Conservation (phyloP, 495 filamentous ascomycete species). For the Aspergillus haitiensis region DNA sequence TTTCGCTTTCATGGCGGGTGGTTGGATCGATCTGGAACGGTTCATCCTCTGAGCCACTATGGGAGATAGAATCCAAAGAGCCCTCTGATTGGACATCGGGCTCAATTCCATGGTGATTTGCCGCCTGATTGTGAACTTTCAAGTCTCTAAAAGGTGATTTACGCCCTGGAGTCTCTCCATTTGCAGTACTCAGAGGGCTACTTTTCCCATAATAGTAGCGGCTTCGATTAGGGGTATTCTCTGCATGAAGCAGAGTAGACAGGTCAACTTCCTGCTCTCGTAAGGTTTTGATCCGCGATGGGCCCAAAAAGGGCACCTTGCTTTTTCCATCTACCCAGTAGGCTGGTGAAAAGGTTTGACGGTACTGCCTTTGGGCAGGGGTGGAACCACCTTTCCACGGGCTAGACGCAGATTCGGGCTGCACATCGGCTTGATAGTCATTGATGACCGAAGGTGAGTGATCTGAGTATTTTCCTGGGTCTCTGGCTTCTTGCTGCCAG, state of each 20-base stretch:
- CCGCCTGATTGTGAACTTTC: constrained; percentile 5
- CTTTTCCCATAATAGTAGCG: constrained; percentile 45
- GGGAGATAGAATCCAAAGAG: constrained; percentile 30
- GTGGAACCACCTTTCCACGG: constrained; percentile 20
- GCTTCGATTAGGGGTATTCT: constrained; percentile 44
- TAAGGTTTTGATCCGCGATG: constrained; percentile 39
- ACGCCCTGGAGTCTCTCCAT: constrained; percentile 21
- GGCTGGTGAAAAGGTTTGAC: constrained; percentile 33
- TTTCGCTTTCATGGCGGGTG: constrained; percentile 23
- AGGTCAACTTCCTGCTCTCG: constrained; percentile 45
- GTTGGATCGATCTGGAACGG: constrained; percentile 31
- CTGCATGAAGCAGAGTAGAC: constrained; percentile 33
- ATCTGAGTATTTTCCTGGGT: constrained; percentile 34
- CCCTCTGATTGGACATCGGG: constrained; percentile 17
- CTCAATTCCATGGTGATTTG: constrained; percentile 13
- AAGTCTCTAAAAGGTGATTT: constrained; percentile 16
- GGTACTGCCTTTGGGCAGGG: constrained; percentile 18
- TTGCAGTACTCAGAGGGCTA: constrained; percentile 33
- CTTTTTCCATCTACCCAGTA: constrained; percentile 33
- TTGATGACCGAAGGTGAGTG: constrained; percentile 18
- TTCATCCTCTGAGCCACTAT: constrained; percentile 27
- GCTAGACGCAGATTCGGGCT: constrained; percentile 15
- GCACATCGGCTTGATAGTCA: constrained; percentile 16
- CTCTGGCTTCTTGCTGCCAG: constrained; percentile 48
- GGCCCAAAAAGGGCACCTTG: constrained; percentile 32